Base-by-base conservation (phyloP, 176 grass and related monocot genomes). In the Zea luxurians region DNA sequence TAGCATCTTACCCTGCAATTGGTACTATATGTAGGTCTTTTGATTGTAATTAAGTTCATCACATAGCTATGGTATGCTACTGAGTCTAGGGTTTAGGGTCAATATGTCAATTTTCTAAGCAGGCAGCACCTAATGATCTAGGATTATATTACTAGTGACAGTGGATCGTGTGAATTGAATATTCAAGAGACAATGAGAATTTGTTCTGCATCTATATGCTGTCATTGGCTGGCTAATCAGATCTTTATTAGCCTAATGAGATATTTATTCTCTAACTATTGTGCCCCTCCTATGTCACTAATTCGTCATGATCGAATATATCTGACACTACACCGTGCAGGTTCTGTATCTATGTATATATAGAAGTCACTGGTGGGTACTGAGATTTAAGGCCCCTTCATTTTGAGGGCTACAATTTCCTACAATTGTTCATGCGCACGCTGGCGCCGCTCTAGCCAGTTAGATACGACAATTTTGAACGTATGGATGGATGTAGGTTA, bases 211-310 rank as follows among this genome's bases (percentile, higher is more conserved):
- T 68, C 35, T 65, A 68, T 78, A 70, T 75, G 74, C 69, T 79
- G 74, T 88, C 74, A 91, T 79, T 88, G 69, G 82, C 63, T 91
- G 82, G 68, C 82, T 78, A 82, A 74, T 61, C 35, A 21, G 64
- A 78, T 61, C 42, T 63, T 53, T 65, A 78, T 79, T 58, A 61
- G 55, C 15, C 37, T 38, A 87, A 78, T 53, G 37, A 3, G 36
- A 65, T 73, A 10, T 71, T 50, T 72, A 55, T 84, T 64, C 60
- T 49, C 42, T 66, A 76, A 66, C 41, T 80, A 66, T 73, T 60
- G 27, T 64, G 65, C 9, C 57, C 16, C 10, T 77, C 47, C 41
- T 49, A 68, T 77, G 78, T 85, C 82, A 88, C 70, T 79, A 59
- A 45, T 66, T 68, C 15, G 61, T 80, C 80, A 83, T 83, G 49